Conservation (phyloP, 805 yeast genomes). For the Hanseniaspora valbyensis region DNA sequence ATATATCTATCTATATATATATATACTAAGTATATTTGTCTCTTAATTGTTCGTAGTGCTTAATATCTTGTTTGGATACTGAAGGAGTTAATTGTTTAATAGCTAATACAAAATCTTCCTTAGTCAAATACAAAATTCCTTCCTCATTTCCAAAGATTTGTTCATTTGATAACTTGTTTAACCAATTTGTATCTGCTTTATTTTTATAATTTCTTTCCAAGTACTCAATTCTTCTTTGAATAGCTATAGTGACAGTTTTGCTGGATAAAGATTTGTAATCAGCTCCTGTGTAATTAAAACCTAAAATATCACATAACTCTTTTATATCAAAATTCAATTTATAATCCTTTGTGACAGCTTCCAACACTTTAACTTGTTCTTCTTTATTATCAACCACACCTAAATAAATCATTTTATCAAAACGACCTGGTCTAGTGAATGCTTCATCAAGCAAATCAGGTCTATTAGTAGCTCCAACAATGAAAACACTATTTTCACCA, state of each 20-base stretch:
- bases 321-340: conserved; percentile 53
- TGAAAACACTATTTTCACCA: conserved; percentile 80
- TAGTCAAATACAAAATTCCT: not conserved
- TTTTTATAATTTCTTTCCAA: conserved; percentile 57
- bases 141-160: conserved; percentile 9
- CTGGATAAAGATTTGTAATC: conserved; percentile 94
- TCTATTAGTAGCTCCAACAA: conserved; percentile 96
- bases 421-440: conserved; percentile 82
- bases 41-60: conserved; percentile 70
- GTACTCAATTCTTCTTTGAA: conserved; percentile 74
- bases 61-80: conserved; percentile 76
- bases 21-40: conserved; percentile 39
- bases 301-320: conserved; percentile 36
- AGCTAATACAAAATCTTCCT: conserved; percentile 68
- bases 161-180: conserved; percentile 44
- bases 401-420: conserved; percentile 85
- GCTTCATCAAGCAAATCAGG: conserved; percentile 95
- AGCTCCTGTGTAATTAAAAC: conserved; percentile 88
- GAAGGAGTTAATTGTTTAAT: conserved; percentile 63
- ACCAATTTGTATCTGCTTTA: conserved; percentile 58
- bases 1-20: not conserved
- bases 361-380: conserved; percentile 73
- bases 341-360: conserved; percentile 82
- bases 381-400: conserved; percentile 88
- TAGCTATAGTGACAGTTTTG: conserved; percentile 91